Base-by-base conservation (phyloP, 352 stramenopile species). In the Pythium phragmitis region DNA sequence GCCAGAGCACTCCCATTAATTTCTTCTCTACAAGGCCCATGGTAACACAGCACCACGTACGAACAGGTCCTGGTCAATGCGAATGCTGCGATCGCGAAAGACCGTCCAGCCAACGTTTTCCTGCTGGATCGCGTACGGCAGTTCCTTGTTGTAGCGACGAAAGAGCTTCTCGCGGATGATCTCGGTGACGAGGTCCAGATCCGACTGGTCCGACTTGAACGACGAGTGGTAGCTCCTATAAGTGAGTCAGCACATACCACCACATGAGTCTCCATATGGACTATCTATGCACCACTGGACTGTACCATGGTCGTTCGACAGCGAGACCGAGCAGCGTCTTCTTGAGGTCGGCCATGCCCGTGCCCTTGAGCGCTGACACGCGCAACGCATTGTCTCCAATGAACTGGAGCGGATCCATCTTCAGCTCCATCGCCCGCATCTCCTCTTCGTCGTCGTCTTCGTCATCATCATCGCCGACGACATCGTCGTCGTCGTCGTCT, bases 81-180 rank as follows among this genome's bases (percentile, higher is more conserved):
- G 85, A 37, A 96, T 50, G 53, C 85, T 96, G 26, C 87, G 89
- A 70, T 96, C 87, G 58, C 77, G 89, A 63, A 96, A 94, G 56
- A 82, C 84, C 45, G 87, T 96, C 87, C 87, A 96, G 52, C 87
- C 87, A 49, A 86, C 68, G 57, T 91, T 94, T 66, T 94, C 83
- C 63, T 94, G 85, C 49, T 91, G 73, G 41, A 94, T 82, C n/a
- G 60, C 64, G 69, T 96, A 96, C 48, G 87, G 87, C 28, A 96
- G 75, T 58, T 96, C 87, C 68, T 93, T 84, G 69, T 96, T 93
- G 58, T 91, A 94, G 54, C 87, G 85, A n/a, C 82, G 68, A 63
- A 88, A 96, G 50, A 96, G 78, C 70, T 96, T 92, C 53, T 92
- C 87, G 26, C 87, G 85, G 57, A 96, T 96, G 70, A 96, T 96